Base-by-base conservation (phyloP, 1,284 basidiomycete species). In the Anthracocystis walkeri region DNA sequence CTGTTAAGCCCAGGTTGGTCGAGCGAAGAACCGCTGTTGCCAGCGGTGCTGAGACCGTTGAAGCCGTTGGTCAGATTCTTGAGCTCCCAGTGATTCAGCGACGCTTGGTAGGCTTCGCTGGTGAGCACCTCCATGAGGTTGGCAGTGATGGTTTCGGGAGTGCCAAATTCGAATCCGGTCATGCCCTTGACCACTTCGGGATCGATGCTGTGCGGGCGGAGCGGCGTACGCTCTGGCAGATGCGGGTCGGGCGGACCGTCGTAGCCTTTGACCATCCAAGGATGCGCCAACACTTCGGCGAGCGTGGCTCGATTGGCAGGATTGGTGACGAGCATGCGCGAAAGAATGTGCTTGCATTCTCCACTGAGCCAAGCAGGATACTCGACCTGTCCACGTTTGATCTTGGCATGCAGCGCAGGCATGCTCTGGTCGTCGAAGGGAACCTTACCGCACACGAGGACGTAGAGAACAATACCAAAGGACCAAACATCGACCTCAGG, bases 401-500 rank as follows among this genome's bases (percentile, higher is more conserved):
- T 99, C 88, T 99, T 99, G 44, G 96, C 96, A 85, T 99, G 97
- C 54, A 99, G 87, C 0, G 95, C 96, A 2, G 96, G 97, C 96
- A 99, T 99, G 83, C 92, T 95, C 87, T 98, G 95, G 85, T 99
- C 97, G 84, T 99, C 96, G 83, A 99, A 99, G 0, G 96, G 96
- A 1, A 99, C 96, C 87, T 97, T 98, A 57, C 96, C 97, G 85
- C 95, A 98, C 0, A 99, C 95, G 51, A 99, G 89, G 14, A 97
- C 95, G 82, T 98, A 99, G 11, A 99, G 89, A 8, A 99, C 96
- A 67, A 99, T 95, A 7, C 97, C 96, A 77, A 98, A 98, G 82
- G 93, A 96, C 96, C 97, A 99, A 0, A 98, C 92, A 83, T 99
- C 97, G 63, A 99, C 96, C 85, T 99, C 96, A 11, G 96, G 96